Evolutionary conservation across 305 asterid species (phyloP), one percentile per base, ranked within the genome.

Genomic region (Fraxinus greggii): DNA sequence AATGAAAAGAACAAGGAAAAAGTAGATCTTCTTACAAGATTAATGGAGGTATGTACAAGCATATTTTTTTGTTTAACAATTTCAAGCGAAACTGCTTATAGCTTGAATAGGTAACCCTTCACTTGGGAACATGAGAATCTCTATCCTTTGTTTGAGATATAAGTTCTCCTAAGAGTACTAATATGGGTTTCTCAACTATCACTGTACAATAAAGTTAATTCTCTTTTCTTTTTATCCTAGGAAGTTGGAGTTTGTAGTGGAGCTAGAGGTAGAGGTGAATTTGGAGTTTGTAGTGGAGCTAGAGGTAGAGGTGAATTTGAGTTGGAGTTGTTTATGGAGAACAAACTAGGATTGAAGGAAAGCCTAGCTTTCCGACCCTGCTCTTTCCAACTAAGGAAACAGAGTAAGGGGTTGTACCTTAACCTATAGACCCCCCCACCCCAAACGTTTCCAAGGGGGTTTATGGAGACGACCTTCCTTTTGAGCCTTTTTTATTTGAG

Each of bases 1-100:
- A 95, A 93, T 77, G 98, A 93, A 0, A 95, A 93, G 95, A 92
- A 95, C 98, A 94, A 89, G 82, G 99, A 95, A 80, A 95, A 94
- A 86, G 98, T 91, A 19, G 97, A 93, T 84, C 93, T 95, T 23
- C 90, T 95, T 87, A 87, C 94, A 77, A 90, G 93, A 89, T 89
- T 95, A 92, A 94, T 89, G 99, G 99, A 95, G 99, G 99, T 94
- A 84, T 87, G 92, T 74, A 75, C 56, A 78, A 81, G 81, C 75
- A 42, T n/a, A 56, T 69, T 61, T 21, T 24, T 24, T 61, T 7
- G 32, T 61, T 23, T 61, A 8, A 61, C 70, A 23, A 59, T 59
- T 59, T 21, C 4, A 3, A 24, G 32, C 1, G 26, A 17, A 54
- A 54, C 65, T 61, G 19, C 23, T 17, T 51, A 17, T 51, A 61